Base-by-base conservation (phyloP, 345 rosid species). In the Orychophragmus violaceus region DNA sequence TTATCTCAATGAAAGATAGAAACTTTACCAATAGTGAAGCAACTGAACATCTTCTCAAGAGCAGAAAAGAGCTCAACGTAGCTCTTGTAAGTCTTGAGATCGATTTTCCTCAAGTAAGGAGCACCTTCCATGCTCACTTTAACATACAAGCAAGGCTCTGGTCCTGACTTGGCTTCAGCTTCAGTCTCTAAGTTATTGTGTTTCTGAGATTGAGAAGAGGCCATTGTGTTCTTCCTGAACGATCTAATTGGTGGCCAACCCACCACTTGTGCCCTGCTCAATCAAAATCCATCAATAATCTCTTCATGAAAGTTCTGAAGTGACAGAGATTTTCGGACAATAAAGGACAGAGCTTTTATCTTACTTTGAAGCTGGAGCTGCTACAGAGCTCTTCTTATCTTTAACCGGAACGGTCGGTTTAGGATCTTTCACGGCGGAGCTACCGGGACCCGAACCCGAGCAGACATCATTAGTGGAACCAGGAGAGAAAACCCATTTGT, bases 231-330 rank as follows among this genome's bases (percentile, higher is more conserved):
- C 83, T 84, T 88, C 71, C 95, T 71, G 67, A 78, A 84, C 45
- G 89, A 82, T 36, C 95, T 78, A 49, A 88, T 78, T 13, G 95
- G 95, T 62, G 91, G 96, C 96, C 96, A 88, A 53, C 96, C 96
- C 33, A 86, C 91, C 44, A 84, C 89, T 49, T 82, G 88, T 66
- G 86, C 79, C 60, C 92, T 87, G 80, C 57, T 54, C 68, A 50
- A 46, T 24, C 42, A 17, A 64, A 59, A 5, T 3, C 21, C 54
- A 23, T n/a, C n/a, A n/a, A n/a, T n/a, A n/a, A n/a, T n/a, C n/a
- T n/a, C n/a, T 28, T 28, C 36, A 44, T 5, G 13, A 27, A 24
- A 64, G 32, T 3, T 16, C 14, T 27, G 28, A 16, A 17, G n/a
- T 23, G 16, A 17, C 7, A 55, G 1, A 59, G 5, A 22, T 2